Percentiles rank a stretch among this genome's conserved stretches.
Evolutionary conservation across 1,284 basidiomycete genomes (phyloP).

Genomic region (Microbotryomycetes sp.): DNA sequence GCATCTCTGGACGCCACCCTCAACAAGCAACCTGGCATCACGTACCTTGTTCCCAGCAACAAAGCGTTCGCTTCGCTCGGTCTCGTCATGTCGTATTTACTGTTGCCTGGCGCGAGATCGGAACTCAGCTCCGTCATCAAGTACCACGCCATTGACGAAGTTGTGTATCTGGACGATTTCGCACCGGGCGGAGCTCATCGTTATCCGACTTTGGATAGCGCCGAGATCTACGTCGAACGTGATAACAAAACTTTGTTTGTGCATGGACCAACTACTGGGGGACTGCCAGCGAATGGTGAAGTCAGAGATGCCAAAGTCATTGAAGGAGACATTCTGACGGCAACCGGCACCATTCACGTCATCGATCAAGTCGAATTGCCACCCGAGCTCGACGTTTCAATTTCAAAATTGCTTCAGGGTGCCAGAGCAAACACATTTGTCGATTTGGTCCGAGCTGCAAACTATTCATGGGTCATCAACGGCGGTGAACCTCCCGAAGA

Average conservation of each 20-base stretch:
- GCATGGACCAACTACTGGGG: constrained; percentile 48
- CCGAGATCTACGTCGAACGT: constrained; percentile 41
- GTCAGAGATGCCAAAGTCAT: constrained; percentile 36
- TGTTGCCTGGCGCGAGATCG: constrained; percentile 58
- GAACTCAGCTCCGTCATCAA: constrained; percentile 75
- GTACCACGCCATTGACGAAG: constrained; percentile 72
- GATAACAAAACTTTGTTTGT: constrained; percentile 25
- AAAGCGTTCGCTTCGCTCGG: constrained; percentile 80
- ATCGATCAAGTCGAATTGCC: constrained; percentile 79
- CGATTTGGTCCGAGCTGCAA: constrained; percentile 70
- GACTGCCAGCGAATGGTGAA: constrained; percentile 48
- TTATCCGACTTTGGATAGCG: constrained; percentile 44
- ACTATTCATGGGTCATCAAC: constrained; percentile 82
- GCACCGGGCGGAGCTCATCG: constrained; percentile 19
- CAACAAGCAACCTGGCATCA: constrained; percentile 58
- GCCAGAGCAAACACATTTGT: constrained; percentile 74
- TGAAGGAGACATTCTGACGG: constrained; percentile 60
- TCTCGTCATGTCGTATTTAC: constrained; percentile 78
- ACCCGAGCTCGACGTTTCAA: constrained; percentile 66
- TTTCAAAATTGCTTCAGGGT: constrained; percentile 83
- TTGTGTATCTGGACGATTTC: constrained; percentile 66
- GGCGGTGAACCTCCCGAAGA: constrained; percentile 59
- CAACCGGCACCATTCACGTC: constrained; percentile 87
- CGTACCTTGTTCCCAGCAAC: constrained; percentile 83
- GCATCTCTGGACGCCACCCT: constrained; percentile 66